Evolutionary conservation across 305 asterid species (phyloP).

Genomic region (Petunia hybrid): DNA sequence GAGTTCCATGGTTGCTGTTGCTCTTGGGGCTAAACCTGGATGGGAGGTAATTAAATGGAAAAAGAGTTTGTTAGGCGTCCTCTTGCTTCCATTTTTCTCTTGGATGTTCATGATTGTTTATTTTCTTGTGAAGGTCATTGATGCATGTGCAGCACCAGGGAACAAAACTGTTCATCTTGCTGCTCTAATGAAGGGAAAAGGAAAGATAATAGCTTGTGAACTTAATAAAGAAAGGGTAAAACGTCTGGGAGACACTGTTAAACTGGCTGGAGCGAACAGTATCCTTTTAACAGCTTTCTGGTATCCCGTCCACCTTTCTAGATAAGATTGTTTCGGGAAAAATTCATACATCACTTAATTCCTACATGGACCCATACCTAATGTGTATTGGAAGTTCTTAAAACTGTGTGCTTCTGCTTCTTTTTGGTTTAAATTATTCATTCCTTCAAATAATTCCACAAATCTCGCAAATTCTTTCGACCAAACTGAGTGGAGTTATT

Average conservation of each 20-base stretch:
- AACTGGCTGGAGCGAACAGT: constrained; percentile 84
- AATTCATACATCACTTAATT: background rate
- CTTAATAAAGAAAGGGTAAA: constrained; percentile 75
- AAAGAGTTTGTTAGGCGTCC: constrained; percentile 23
- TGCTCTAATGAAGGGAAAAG: constrained; percentile 85
- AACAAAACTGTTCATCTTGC: constrained; percentile 96
- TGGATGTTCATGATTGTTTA: constrained; percentile 26
- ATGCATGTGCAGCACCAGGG: constrained; percentile 98
- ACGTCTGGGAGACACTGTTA: constrained; percentile 64
- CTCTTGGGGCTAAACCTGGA: constrained; percentile 82
- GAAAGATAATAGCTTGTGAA: constrained; percentile 90
- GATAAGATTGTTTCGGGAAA: background rate
- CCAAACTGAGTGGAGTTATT: background rate
- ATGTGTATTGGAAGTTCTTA: constrained; percentile 18
- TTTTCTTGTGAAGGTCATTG: constrained; percentile 75
- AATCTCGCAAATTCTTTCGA: background rate
- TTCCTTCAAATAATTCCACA: background rate
- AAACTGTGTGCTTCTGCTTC: constrained; percentile 18
- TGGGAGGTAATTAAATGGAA: constrained; percentile 68
- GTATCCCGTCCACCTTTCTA: constrained; percentile 2
- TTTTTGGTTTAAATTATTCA: background rate
- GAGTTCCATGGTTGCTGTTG: constrained; percentile 91
- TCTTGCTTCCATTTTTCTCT: background rate
- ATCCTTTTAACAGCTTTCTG: constrained; percentile 56
- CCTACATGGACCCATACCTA: background rate